A percentile compares a stretch with the other conserved stretches of the same genome.
Conservation (phyloP, 1,139 yeast species). For the Suhomyces guaymorum region DNA sequence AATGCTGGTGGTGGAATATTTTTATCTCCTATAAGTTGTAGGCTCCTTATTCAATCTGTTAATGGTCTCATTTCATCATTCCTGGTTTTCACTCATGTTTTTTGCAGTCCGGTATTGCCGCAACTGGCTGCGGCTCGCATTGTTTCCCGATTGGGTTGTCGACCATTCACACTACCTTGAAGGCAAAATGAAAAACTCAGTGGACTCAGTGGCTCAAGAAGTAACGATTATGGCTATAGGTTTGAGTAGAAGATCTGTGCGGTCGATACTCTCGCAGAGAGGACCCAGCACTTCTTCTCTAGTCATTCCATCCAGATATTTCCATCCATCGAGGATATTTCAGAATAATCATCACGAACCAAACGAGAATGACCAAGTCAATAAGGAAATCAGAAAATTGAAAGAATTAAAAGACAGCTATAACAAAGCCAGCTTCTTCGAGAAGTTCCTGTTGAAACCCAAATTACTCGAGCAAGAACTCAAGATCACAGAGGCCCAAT, state of each 20-base stretch:
- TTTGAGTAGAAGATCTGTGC: slow-evolving; percentile 10
- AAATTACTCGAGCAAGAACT: slow-evolving; percentile 30
- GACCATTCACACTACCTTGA: slow-evolving; percentile 14
- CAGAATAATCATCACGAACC: slow-evolving; percentile 6
- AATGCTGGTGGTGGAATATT: too few relatives aligned
- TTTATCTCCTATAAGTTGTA: too few relatives aligned
- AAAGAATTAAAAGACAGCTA: slow-evolving; percentile 27
- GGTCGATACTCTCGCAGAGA: slow-evolving; percentile 9
- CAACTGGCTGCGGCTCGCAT: too few relatives aligned
- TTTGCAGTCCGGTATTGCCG: too few relatives aligned
- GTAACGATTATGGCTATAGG: slow-evolving; percentile 6
- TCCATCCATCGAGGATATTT: slow-evolving; percentile 2
- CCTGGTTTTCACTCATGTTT: too few relatives aligned
- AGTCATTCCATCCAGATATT: slow-evolving; percentile 2
- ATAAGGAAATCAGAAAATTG: slow-evolving; percentile 23
- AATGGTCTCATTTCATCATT: too few relatives aligned
- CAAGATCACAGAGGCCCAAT: slow-evolving; percentile 27
- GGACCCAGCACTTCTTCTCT: slow-evolving; percentile 4
- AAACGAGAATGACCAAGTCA: slow-evolving; percentile 14
- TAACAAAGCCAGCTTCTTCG: slow-evolving; percentile 29
- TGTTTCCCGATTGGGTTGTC: slow-evolving; percentile 19
- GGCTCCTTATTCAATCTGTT: too few relatives aligned
- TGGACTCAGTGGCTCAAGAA: background rate
- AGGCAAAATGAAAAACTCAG: slow-evolving; percentile 17
- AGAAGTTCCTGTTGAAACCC: slow-evolving; percentile 26